Percentiles rank a stretch among this genome's conserved stretches.
phyloP scores from a whole-genome alignment of 768 basidiomycete genomes.

The Boletus subcaerulescens region DNA sequence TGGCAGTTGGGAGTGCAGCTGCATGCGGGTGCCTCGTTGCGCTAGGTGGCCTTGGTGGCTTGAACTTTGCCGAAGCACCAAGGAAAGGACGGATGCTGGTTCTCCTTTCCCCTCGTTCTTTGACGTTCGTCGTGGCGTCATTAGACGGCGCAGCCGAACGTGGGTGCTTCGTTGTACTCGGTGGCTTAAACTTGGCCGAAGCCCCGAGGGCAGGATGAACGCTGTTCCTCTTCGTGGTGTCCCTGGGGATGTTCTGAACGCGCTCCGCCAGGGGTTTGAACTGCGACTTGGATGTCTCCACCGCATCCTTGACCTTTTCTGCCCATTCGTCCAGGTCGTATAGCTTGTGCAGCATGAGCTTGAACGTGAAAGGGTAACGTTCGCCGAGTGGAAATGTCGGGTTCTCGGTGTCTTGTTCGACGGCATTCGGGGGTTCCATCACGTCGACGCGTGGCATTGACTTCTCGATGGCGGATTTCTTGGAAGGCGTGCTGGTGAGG shows the following conservation, averaged over 20 bases:
- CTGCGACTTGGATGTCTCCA: conserved; percentile 52
- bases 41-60: background rate
- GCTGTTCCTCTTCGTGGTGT: conserved; percentile 9
- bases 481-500: conserved; percentile 15
- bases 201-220: conserved; percentile 28
- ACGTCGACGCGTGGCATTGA: background rate
- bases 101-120: conserved; percentile 11
- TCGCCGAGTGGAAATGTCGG: conserved; percentile 41
- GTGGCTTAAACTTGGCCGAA: conserved; percentile 15
- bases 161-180: background rate
- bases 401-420: conserved; percentile 26
- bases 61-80: background rate
- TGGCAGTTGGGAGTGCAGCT: background rate
- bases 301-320: conserved; percentile 48
- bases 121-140: conserved; percentile 1
- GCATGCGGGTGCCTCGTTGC: background rate
- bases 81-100: background rate
- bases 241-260: conserved; percentile 15
- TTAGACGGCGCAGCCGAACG: conserved; percentile 1
- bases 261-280: conserved; percentile 53
- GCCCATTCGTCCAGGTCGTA: conserved; percentile 61
- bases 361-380: conserved; percentile 60
- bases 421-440: conserved; percentile 14
- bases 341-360: conserved; percentile 63
- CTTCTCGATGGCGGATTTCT: background rate